Percentiles rank a stretch among this genome's conserved stretches.
phyloP scores from a whole-genome alignment of 805 yeast species.

The Clavispora phyllophila region DNA sequence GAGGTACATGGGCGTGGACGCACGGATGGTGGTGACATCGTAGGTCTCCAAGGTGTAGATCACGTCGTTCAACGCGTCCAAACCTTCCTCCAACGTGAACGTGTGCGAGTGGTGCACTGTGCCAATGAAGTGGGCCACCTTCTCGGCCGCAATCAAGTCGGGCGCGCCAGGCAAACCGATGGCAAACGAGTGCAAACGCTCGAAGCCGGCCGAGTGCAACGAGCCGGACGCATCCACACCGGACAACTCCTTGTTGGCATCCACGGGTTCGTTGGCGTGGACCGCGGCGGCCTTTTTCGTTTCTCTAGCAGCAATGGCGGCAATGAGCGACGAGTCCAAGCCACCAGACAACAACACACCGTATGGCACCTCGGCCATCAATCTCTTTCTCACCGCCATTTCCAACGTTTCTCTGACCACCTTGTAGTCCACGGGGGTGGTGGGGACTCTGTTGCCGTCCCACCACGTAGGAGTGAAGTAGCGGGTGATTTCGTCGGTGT shows the following conservation, averaged over 20 bases:
- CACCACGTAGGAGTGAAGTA: slow-evolving; percentile 95
- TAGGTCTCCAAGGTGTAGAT: slow-evolving; percentile 94
- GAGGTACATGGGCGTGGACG: slow-evolving; percentile 98
- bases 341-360: slow-evolving; percentile 98
- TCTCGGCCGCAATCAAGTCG: slow-evolving; percentile 91
- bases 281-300: slow-evolving; percentile 69
- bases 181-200: slow-evolving; percentile 91
- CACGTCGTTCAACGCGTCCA: slow-evolving; percentile 92
- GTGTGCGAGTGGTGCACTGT: slow-evolving; percentile 97
- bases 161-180: slow-evolving; percentile 98
- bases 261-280: slow-evolving; percentile 43
- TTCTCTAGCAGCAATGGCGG: slow-evolving; percentile 96
- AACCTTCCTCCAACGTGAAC: slow-evolving; percentile 93
- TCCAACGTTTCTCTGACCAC: slow-evolving; percentile 77
- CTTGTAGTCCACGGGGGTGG: slow-evolving; percentile 67
- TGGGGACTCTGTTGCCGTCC: slow-evolving; percentile 74
- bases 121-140: slow-evolving; percentile 94
- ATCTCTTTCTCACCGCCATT: slow-evolving; percentile 94
- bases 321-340: slow-evolving; percentile 92
- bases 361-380: slow-evolving; percentile 99
- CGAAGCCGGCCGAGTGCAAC: slow-evolving; percentile 71
- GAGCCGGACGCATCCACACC: slow-evolving; percentile 91
- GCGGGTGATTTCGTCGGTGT: slow-evolving; percentile 78
- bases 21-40: slow-evolving; percentile 98
- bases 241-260: slow-evolving; percentile 68